Evolutionary conservation across 495 filamentous ascomycete genomes (phyloP), one percentile per base, ranked within the genome.

Genomic region (Staphylotrichum longicolle): DNA sequence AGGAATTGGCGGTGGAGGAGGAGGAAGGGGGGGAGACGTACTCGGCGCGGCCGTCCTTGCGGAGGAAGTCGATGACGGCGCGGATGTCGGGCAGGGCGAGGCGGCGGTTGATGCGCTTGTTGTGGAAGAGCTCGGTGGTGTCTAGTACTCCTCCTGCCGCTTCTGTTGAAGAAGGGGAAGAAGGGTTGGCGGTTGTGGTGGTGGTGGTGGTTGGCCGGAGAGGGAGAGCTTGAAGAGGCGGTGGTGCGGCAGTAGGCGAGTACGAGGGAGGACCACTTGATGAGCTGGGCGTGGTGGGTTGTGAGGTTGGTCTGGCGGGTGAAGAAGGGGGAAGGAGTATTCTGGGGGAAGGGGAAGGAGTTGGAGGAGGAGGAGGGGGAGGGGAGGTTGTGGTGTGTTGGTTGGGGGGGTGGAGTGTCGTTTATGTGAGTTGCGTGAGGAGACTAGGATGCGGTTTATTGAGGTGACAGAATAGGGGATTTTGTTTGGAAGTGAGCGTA

Each of bases 241-340:
- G 75, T 93, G 83, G 71, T 88, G 80, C 85, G 83, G 73, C 90
- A 92, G 86, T 94, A 98, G 67, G 86, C 67, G 60, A 88, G 90
- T 68, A 98, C 86, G 15, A 96, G 83, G n/a, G 83, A 70, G 45
- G 88, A 86, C 94, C 94, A 98, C 77, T 88, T 90, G 40, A 80
- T 74, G 55, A 91, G 85, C 72, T 98, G 94, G 30, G 85, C 82
- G 73, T 84, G 81, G 67, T 84, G 88, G 10, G 91, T 96, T 35
- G 80, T 77, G 64, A 78, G 79, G 79, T 91, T 92, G 49, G 88
- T 85, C 79, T 98, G 93, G 64, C 80, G 82, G 63, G 86, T 88
- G 83, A 85, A 91, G 85, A 91, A 89, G 62, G 88, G 88, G 88
- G 75, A 88, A 90, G 76, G 71, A 67, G 80, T 88, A 83, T 52